Percentiles rank a stretch among this genome's conserved stretches.
Conservation (phyloP, 192 early-diverging fungal genomes). For the Coemansia sp. region DNA sequence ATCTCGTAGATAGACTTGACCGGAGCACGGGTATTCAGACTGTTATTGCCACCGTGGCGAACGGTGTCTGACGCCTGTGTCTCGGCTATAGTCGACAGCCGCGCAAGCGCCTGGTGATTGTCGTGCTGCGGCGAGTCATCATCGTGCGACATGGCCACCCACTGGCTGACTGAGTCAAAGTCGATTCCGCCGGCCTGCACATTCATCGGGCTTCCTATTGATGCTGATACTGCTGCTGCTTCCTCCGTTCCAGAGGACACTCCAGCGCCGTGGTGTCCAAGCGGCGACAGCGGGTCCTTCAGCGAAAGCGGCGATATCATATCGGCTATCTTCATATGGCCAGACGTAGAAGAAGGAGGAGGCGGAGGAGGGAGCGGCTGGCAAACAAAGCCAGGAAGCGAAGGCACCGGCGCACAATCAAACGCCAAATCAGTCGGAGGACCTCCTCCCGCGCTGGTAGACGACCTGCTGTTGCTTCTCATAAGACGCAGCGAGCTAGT, state of each 20-base stretch:
- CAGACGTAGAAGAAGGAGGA: constrained; percentile 12
- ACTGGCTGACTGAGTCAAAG: background rate
- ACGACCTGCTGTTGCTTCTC: background rate
- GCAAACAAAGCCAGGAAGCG: constrained; percentile 41
- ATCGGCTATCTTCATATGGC: constrained; percentile 7
- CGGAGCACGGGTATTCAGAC: constrained; percentile 8
- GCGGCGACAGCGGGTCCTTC: constrained; percentile 2
- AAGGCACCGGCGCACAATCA: constrained; percentile 3
- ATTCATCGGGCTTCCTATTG: background rate
- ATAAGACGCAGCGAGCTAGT: constrained; percentile 5
- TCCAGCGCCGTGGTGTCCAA: background rate
- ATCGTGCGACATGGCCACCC: constrained; percentile 6
- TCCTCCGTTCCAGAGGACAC: background rate
- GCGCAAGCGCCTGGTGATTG: constrained; percentile 12
- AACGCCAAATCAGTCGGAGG: background rate
- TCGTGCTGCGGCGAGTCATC: background rate
- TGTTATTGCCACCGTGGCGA: no score
- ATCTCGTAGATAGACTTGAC: constrained; percentile 41
- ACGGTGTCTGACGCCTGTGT: constrained; percentile 1
- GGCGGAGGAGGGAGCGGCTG: constrained; percentile 40
- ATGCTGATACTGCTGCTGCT: background rate
- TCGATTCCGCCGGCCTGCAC: background rate
- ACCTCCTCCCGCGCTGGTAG: background rate
- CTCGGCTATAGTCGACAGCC: constrained; percentile 47
- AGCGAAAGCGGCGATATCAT: constrained; percentile 41